Evolutionary conservation across 2,329 filamentous ascomycete species (phyloP), one percentile per base, ranked within the genome.

Genomic region (Cryoendolithus antarcticus): DNA sequence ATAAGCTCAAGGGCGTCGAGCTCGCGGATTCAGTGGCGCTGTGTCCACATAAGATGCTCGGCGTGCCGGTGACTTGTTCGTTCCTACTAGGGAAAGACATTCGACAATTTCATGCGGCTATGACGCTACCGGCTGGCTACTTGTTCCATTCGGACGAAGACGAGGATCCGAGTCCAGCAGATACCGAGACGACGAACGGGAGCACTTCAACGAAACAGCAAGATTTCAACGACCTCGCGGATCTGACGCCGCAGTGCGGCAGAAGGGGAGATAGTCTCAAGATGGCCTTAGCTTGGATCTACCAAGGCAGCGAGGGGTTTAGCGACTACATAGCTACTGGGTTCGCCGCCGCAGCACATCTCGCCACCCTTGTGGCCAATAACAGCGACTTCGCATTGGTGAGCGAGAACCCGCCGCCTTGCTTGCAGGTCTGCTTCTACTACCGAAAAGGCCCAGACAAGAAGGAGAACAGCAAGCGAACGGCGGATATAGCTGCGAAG

Each of bases 1-100:
- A 65, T 34, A 83, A 86, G 55, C 65, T 96, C 7, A 59, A 65
- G 1, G 89, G 89, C 9, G 67, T 73, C 2, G 71, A 86, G 33
- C 70, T 80, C 31, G 91, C 88, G 7, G 74, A 95, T 61, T 85
- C 78, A 9, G 67, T 96, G 30, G 85, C 86, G 2, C 74, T 94
- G 39, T 96, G 93, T 61, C 88, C 91, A 41, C 91, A 98, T 65
- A 96, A 96, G 65, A 96, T 96, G 91, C 74, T 96, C 56, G 85
- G 85, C 42, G 83, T 86, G 2, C 89, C 91, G 0, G 66, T 93
- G 31, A 94, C 88, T 0, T 96, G 88, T 64, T 88, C 82, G 0
- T 95, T 93, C 65, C 72, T 98, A 4, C 71, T 98, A 9, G 80
- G 76, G 0, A 72, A 74, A 2, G 88, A 96, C 57, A 63, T 93